Evolutionary conservation across 768 basidiomycete species (phyloP), one percentile per base, ranked within the genome.

Genomic region (Mycena vitilis): DNA sequence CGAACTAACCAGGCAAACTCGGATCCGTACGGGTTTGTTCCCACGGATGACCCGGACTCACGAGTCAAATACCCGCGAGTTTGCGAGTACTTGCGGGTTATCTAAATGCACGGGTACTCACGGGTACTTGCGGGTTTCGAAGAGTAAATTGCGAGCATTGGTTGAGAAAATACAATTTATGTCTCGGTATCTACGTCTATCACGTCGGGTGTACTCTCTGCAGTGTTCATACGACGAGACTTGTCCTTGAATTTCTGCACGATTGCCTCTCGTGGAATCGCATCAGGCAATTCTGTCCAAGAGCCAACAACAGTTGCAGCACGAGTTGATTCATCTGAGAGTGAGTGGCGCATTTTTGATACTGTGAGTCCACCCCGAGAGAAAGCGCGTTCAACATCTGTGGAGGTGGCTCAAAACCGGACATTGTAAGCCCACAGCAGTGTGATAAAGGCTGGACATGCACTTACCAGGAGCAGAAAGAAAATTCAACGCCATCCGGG

Each of bases 11-110:
- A 6, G 12, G 16, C 23, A 9, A 57, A 57, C 56, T 57, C 56
- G 10, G 56, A 57, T 57, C 56, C 56, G 54, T 54, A 20, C 37
- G 53, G 37, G 53, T 54, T 54, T 56, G 11, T 44, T 57, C 56
- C 40, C 56, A 57, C 56, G 40, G 40, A 40, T 57, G 56, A 57
- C 40, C 44, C 56, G 23, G 5, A 57, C 16, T 40, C 56, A 44
- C 44, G 57, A 30, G 44, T 58, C 23, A 18, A 47, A 45, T 58
- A 58, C 57, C 16, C 18, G 25, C 11, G 44, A 34, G 57, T 58
- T 45, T 47, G 7, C 18, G 11, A 25, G 57, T 58, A 58, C 25
- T 45, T 13, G 36, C 36, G 30, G 18, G 53, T 54, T 36, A 38
- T 4, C 3, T 12, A 20, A 56, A 23, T 22, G n/a, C 8, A n/a